Percentiles rank a stretch among this genome's conserved stretches.
phyloP scores from a whole-genome alignment of 179 eudicot species.

The Nepenthes alata region DNA sequence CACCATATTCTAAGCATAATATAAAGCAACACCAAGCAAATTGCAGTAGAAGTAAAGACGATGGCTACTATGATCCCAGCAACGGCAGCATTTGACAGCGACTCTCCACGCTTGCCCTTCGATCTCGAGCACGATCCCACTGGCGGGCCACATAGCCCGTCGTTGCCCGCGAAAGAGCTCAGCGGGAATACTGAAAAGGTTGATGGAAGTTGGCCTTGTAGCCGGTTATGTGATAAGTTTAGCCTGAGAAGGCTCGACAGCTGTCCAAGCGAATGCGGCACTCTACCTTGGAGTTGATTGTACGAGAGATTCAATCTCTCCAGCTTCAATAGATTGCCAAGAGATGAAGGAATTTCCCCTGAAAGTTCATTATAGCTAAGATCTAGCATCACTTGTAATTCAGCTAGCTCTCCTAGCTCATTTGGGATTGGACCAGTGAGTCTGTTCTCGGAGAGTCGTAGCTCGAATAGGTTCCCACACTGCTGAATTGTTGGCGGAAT shows the following conservation, averaged over 20 bases:
- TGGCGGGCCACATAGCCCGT: constrained; percentile 64
- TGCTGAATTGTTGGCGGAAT: constrained; percentile 61
- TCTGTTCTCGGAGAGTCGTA: constrained; percentile 51
- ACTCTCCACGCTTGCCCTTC: constrained; percentile 10
- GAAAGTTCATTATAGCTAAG: constrained; percentile 48
- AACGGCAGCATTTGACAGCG: constrained; percentile 41
- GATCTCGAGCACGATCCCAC: constrained; percentile 31
- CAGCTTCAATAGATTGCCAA: constrained; percentile 62
- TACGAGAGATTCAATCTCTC: constrained; percentile 69
- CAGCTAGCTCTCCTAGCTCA: constrained; percentile 54
- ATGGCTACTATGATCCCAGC: constrained; percentile 60
- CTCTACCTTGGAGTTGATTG: constrained; percentile 45
- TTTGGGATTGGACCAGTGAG: constrained; percentile 57
- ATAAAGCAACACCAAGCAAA: constrained; percentile 60
- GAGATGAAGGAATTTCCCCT: constrained; percentile 58
- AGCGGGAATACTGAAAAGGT: constrained; percentile 50
- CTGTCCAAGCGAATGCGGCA: constrained; percentile 55
- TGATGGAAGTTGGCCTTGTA: constrained; percentile 56
- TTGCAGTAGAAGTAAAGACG: constrained; percentile 55
- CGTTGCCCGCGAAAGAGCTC: constrained; percentile 43
- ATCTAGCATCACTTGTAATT: constrained; percentile 73
- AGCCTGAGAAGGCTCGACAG: constrained; percentile 64
- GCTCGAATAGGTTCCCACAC: constrained; percentile 59
- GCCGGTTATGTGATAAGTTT: constrained; percentile 57
- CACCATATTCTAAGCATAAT: constrained; percentile 80